These are phyloP conservation scores for Narthecium ossifragum DNA, from an alignment of 106 monocot species.

Conservation along the genomic window DNA sequence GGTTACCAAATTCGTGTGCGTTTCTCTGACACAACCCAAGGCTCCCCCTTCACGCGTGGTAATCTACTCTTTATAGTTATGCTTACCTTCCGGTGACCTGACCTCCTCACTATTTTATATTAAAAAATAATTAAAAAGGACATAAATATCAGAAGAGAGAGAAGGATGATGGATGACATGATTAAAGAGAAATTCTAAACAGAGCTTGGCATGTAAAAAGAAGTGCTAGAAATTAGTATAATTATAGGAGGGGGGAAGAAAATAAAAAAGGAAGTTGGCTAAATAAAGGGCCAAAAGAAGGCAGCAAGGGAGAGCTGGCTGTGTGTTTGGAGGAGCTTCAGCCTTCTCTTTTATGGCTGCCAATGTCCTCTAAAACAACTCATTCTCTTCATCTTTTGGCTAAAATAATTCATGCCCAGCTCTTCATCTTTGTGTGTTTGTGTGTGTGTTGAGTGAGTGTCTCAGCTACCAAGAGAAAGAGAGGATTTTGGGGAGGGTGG, in stretches of 20 bases:
- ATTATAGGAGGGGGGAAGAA: neutral
- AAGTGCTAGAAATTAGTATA: neutral
- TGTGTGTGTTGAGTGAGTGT: too few relatives aligned
- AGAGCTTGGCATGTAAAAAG: neutral
- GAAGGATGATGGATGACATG: neutral
- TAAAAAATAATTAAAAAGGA: too few relatives aligned
- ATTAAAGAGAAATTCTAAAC: neutral
- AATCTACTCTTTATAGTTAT: too few relatives aligned
- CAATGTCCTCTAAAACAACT: too few relatives aligned
- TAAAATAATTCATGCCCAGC: neutral
- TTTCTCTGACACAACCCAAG: too few relatives aligned
- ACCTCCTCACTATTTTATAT: too few relatives aligned
- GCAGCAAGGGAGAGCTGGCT: neutral
- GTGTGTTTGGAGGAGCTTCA: neutral
- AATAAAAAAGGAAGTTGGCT: neutral
- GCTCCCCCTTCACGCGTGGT: too few relatives aligned
- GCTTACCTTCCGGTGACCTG: too few relatives aligned
- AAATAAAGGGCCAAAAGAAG: neutral
- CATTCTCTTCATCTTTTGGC: neutral
- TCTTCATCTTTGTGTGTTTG: neutral
- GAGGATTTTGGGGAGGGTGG: too few relatives aligned
- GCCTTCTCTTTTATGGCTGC: neutral
- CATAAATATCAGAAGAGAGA: too few relatives aligned
- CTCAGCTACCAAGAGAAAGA: too few relatives aligned
- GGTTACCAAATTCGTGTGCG: too few relatives aligned